Base-by-base conservation (phyloP, 306 rosid genomes). In the Sicyos edulis region DNA sequence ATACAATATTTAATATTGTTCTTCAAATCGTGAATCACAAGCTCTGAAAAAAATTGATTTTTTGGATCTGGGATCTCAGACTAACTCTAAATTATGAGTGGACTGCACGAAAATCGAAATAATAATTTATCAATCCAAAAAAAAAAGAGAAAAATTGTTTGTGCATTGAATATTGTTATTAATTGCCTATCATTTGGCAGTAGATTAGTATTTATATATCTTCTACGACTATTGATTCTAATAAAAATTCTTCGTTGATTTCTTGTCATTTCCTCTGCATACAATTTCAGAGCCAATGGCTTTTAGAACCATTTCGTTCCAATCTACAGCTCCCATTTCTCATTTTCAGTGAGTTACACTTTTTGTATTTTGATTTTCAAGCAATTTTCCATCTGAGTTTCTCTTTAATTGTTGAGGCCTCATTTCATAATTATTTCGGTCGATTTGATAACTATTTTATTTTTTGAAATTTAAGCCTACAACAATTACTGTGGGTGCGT, bases 271-370 rank as follows among this genome's bases (percentile, higher is more conserved):
- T 15, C 17, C 11, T 12, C 14, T 24, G 49, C 59, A 24, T 14
- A 64, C 68, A 4, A 63, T 26, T 69, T 22, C 58, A 16, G 70
- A 40, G 14, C 20, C 74, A 81, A 87, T 89, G 96, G 78, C 91
- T 67, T 85, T 88, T 74, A 72, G 82, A 82, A 82, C 82, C 85
- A 47, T 85, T 75, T 79, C 91, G 15, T 87, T 64, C 70, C 81
- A 83, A 79, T 84, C 96, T 19, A 74, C 87, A 2, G 13, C 83
- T 11, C 52, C 84, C 26, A 82, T 89, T 72, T 82, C 88, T 26
- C 82, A 67, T 54, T 78, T 80, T 2, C 80, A 78, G 92, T 87
- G 7, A 72, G 83, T 76, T 65, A 32, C 58, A 37, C 16, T 49
- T 34, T 7, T 4, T 4, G 4, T 29, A 6, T 17, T 8, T 68